A percentile compares a stretch with the other conserved stretches of the same genome.
These are phyloP conservation scores for Xylaria castorea DNA, from an alignment of 495 filamentous ascomycete genomes.

Conservation along the genomic window DNA sequence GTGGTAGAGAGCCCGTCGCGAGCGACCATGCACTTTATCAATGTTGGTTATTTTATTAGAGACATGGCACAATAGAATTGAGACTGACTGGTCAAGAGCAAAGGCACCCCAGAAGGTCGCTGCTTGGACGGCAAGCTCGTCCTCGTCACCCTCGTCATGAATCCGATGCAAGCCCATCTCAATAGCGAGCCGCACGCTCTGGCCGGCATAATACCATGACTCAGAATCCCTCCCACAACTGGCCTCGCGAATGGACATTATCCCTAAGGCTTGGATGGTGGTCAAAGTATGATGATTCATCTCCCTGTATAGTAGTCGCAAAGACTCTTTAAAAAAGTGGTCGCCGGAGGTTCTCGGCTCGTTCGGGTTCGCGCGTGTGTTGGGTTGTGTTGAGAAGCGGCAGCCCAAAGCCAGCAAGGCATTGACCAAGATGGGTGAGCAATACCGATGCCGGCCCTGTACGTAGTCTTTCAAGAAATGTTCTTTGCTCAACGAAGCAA, in stretches of 20 bases:
- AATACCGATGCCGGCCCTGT: slow-evolving; percentile 63
- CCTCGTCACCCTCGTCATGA: slow-evolving; percentile 49
- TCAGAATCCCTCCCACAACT: slow-evolving; percentile 70
- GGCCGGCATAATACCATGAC: slow-evolving; percentile 70
- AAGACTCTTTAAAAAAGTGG: slow-evolving; percentile 73
- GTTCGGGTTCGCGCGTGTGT: slow-evolving; percentile 65
- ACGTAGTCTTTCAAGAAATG: slow-evolving; percentile 73
- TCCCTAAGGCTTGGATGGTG: slow-evolving; percentile 76
- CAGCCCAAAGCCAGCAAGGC: slow-evolving; percentile 76
- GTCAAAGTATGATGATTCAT: slow-evolving; percentile 68
- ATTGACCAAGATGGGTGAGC: slow-evolving; percentile 76
- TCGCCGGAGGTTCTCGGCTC: slow-evolving; percentile 72
- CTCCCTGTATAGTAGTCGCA: slow-evolving; percentile 63
- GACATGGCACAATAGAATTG: slow-evolving; percentile 5
- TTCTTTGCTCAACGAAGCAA: slow-evolving; percentile 73
- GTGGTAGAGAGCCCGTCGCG: slow-evolving; percentile 66
- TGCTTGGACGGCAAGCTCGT: slow-evolving; percentile 67
- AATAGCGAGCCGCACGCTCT: slow-evolving; percentile 68
- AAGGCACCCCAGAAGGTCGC: slow-evolving; percentile 79
- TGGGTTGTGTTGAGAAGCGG: slow-evolving; percentile 70
- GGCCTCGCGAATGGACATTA: slow-evolving; percentile 74
- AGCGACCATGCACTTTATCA: slow-evolving; percentile 65
- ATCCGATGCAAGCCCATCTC: slow-evolving; percentile 69
- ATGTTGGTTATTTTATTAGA: slow-evolving; percentile 36
- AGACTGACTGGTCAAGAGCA: slow-evolving; percentile 69